Evolutionary conservation across 805 yeast genomes (phyloP), one percentile per base, ranked within the genome.

Genomic region (Candida ovalis): DNA sequence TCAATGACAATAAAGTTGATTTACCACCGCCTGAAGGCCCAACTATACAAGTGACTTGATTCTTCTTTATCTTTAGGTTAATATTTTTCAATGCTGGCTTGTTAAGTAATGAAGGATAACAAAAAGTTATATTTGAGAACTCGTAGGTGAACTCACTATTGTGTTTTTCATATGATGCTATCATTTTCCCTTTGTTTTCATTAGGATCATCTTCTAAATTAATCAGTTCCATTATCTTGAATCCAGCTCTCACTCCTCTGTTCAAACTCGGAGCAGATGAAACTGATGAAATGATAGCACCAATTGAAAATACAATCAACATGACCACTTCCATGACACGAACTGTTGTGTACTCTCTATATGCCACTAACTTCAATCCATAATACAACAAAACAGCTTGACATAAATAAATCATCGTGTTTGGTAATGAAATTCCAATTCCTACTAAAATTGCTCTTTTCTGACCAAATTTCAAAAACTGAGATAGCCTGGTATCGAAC

Each of bases 11-110:
- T 1, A 92, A 52, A 0, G 98, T 89, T 0, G 97, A 86, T 64
- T 94, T 94, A 0, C 99, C 99, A 13, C 85, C 77, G 0, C 99
- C 99, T 1, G 97, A 88, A 32, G 78, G 81, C 0, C 99, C 99
- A 3, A 84, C 79, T 1, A 94, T 64, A 0, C 88, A 94, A 19
- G 86, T 70, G 0, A 78, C 70, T 47, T 80, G 78, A 18, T 79
- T 77, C 10, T 67, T 56, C 0, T 58, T 25, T 1, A 91, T 61
- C 0, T 49, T 39, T 28, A 85, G 67, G 9, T 65, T 63, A 6
- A 86, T 55, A 27, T 73, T 56, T 1, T 68, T 64, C 28, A 85
- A 69, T 3, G 77, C 68, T 3, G 23, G 17, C 3, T 44, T 46
- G 1, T 33, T 18, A n/a, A 49, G 41, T 6, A 42, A 28, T 1